Percentiles rank a stretch among this genome's conserved stretches.
phyloP scores from a whole-genome alignment of 2,329 filamentous ascomycete species.

The Phaeoacremonium minimum region DNA sequence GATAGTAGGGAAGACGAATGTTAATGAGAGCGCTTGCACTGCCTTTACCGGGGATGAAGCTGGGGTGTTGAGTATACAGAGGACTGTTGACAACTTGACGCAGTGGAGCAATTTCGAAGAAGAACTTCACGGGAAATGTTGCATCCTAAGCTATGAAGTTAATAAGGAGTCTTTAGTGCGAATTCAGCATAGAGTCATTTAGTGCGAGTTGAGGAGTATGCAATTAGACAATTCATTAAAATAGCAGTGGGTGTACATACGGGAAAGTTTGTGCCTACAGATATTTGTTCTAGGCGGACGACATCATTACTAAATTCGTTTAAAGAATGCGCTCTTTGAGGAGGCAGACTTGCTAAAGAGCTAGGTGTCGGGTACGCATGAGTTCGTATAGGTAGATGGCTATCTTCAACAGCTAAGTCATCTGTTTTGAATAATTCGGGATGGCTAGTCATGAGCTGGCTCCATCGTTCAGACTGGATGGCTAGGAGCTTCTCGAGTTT shows the following conservation, averaged over 20 bases:
- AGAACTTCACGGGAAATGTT: neutral
- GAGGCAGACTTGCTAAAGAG: neutral
- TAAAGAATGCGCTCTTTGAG: neutral
- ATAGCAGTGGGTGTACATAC: too few relatives aligned
- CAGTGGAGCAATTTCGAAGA: neutral
- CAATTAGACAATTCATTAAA: too few relatives aligned
- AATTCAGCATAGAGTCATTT: too few relatives aligned
- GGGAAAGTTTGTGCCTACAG: neutral
- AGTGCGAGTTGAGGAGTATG: too few relatives aligned
- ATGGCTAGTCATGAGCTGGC: neutral
- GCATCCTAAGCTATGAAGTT: too few relatives aligned
- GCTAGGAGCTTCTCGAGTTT: neutral
- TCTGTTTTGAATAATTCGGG: neutral
- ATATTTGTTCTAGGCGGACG: neutral
- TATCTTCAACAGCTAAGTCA: too few relatives aligned
- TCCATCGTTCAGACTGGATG: neutral
- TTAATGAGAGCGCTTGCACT: neutral
- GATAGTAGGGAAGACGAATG: neutral
- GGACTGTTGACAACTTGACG: neutral
- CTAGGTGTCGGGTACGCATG: neutral
- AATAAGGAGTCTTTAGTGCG: too few relatives aligned
- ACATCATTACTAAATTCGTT: neutral
- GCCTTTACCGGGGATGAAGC: neutral
- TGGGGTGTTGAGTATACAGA: neutral
- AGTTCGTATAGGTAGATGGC: too few relatives aligned